Conservation (phyloP, 192 early-diverging fungal species). For the Podila epigama region DNA sequence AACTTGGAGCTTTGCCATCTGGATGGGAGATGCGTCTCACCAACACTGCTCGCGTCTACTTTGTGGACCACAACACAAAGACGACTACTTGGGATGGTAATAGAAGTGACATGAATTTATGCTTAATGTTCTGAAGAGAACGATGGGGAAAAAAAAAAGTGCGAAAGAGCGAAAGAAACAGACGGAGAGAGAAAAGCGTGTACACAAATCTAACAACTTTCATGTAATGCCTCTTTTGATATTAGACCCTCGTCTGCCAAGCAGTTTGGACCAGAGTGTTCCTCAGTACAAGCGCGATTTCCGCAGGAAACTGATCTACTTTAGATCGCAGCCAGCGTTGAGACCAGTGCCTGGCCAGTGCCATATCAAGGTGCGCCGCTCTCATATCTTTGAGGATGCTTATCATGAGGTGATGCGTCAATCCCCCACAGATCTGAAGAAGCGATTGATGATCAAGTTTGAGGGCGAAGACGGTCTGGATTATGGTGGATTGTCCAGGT, state of each 20-base stretch:
- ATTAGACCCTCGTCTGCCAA: slow-evolving; percentile 75
- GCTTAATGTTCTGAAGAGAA: no score
- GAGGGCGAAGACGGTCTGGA: slow-evolving; percentile 98
- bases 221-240: neutral
- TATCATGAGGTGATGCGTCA: slow-evolving; percentile 96
- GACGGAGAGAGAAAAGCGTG: neutral
- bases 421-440: slow-evolving; percentile 87
- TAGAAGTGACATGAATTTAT: no score
- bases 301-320: slow-evolving; percentile 95
- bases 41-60: slow-evolving; percentile 91
- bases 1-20: slow-evolving; percentile 88
- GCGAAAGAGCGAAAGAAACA: neutral
- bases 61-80: slow-evolving; percentile 98
- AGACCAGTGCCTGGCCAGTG: slow-evolving; percentile 89
- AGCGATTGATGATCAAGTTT: slow-evolving; percentile 98
- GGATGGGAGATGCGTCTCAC: slow-evolving; percentile 99
- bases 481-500: slow-evolving; percentile 94
- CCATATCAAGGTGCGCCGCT: slow-evolving; percentile 89
- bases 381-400: slow-evolving; percentile 92
- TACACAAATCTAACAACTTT: neutral
- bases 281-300: slow-evolving; percentile 99
- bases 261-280: slow-evolving; percentile 85
- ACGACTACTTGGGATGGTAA: slow-evolving; percentile 95
- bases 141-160: no score
- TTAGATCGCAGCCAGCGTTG: slow-evolving; percentile 91